Conservation (phyloP, 257 asterid genomes). For the Fraxinus americana region DNA sequence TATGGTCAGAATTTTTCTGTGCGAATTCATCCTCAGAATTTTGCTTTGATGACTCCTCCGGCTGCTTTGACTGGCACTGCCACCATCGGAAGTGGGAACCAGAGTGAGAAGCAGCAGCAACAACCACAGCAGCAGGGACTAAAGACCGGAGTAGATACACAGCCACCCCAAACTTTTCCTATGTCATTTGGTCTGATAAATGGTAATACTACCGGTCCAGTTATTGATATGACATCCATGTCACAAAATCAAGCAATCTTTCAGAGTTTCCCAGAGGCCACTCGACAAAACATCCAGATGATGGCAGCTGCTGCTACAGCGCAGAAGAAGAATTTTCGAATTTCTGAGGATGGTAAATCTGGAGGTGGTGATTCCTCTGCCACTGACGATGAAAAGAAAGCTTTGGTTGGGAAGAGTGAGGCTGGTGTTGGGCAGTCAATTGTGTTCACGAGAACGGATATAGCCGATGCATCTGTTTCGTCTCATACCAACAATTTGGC, state of each 20-base stretch:
- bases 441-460: conserved; percentile 67
- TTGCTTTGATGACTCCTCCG: conserved; percentile 60
- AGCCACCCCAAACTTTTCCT: conserved; percentile 68
- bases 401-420: conserved; percentile 40
- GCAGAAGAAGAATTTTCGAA: conserved; percentile 60
- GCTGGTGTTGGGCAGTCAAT: conserved; percentile 62
- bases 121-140: conserved; percentile 52
- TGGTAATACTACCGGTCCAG: conserved; percentile 49
- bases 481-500: conserved; percentile 41
- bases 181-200: conserved; percentile 78
- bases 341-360: conserved; percentile 59
- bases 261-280: conserved; percentile 63
- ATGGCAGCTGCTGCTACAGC: conserved; percentile 60
- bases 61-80: conserved; percentile 44
- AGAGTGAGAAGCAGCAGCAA: conserved; percentile 57
- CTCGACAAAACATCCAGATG: conserved; percentile 69
- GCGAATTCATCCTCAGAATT: conserved; percentile 76
- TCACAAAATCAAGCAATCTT: conserved; percentile 75
- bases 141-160: conserved; percentile 54
- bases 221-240: conserved; percentile 64
- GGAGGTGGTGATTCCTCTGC: conserved; percentile 54
- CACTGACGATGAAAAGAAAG: conserved; percentile 69
- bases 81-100: conserved; percentile 39
- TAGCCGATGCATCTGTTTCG: conserved; percentile 46
- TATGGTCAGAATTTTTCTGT: conserved; percentile 66